Evolutionary conservation across 2,329 filamentous ascomycete species (phyloP).

Genomic region (Epichloe gansuensis): DNA sequence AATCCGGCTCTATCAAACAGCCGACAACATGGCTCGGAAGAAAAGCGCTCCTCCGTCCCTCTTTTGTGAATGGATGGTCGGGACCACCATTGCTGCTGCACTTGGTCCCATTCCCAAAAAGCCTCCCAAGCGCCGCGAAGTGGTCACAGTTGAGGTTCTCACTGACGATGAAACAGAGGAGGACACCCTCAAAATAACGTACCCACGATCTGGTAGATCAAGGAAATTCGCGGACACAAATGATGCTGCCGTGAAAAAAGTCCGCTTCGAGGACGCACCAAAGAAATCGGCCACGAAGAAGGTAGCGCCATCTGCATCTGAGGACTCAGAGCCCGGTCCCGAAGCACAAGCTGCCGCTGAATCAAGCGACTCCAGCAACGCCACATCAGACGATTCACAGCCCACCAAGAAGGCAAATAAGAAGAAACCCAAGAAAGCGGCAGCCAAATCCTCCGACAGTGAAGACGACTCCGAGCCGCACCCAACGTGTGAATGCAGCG

Average conservation of each 20-base stretch:
- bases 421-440: slow-evolving; percentile 8
- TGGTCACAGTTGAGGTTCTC: slow-evolving; percentile 29
- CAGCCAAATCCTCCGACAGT: slow-evolving; percentile 11
- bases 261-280: slow-evolving; percentile 26
- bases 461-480: slow-evolving; percentile 22
- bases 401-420: slow-evolving; percentile 10
- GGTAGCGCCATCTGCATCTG: slow-evolving; percentile 9
- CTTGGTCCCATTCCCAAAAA: slow-evolving; percentile 17
- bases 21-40: neutral
- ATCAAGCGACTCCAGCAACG: slow-evolving; percentile 10
- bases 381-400: slow-evolving; percentile 9
- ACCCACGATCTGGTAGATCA: slow-evolving; percentile 26
- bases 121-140: slow-evolving; percentile 14
- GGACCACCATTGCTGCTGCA: slow-evolving; percentile 21
- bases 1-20: neutral
- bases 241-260: slow-evolving; percentile 23
- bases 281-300: slow-evolving; percentile 28
- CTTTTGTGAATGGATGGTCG: slow-evolving; percentile 30
- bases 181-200: slow-evolving; percentile 35
- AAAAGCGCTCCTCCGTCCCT: neutral
- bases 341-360: slow-evolving; percentile 9
- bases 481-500: slow-evolving; percentile 16
- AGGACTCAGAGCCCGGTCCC: slow-evolving; percentile 12
- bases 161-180: slow-evolving; percentile 40
- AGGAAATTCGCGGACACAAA: slow-evolving; percentile 4